Conservation (phyloP, 345 rosid genomes). For the Sonneratia alba region DNA sequence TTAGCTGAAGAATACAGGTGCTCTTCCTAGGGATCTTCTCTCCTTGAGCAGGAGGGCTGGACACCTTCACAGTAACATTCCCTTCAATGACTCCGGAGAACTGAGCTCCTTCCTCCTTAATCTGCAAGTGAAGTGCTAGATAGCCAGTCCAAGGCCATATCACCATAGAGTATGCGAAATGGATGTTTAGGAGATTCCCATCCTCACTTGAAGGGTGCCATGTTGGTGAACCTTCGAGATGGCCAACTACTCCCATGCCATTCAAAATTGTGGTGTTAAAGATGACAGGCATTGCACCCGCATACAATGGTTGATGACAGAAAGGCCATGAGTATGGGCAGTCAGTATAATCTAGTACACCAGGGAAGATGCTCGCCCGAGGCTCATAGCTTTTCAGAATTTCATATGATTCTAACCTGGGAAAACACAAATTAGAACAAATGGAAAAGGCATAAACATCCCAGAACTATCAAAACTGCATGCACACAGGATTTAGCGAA, state of each 20-base stretch:
- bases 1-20: conserved; percentile 72
- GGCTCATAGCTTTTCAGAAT: conserved; percentile 82
- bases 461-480: conserved; percentile 7
- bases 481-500: conserved; percentile 11
- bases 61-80: conserved; percentile 55
- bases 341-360: conserved; percentile 68
- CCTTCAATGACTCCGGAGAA: conserved; percentile 83
- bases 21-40: conserved; percentile 51
- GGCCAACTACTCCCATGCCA: conserved; percentile 96
- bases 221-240: conserved; percentile 65
- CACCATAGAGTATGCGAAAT: conserved; percentile 67
- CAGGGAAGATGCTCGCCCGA: conserved; percentile 92
- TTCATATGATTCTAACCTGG: conserved; percentile 96
- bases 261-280: conserved; percentile 85
- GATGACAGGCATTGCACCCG: conserved; percentile 93
- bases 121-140: conserved; percentile 94
- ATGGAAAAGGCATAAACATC: conserved; percentile 6
- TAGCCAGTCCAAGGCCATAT: conserved; percentile 99
- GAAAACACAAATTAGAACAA: conserved; percentile 27
- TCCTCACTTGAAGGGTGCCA: conserved; percentile 89
- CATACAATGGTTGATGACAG: conserved; percentile 91
- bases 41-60: conserved; percentile 73
- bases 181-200: conserved; percentile 79
- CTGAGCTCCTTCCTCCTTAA: conserved; percentile 89
- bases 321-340: conserved; percentile 99